Conservation (phyloP, 805 yeast genomes). For the Tetrapisispora phaffii region DNA sequence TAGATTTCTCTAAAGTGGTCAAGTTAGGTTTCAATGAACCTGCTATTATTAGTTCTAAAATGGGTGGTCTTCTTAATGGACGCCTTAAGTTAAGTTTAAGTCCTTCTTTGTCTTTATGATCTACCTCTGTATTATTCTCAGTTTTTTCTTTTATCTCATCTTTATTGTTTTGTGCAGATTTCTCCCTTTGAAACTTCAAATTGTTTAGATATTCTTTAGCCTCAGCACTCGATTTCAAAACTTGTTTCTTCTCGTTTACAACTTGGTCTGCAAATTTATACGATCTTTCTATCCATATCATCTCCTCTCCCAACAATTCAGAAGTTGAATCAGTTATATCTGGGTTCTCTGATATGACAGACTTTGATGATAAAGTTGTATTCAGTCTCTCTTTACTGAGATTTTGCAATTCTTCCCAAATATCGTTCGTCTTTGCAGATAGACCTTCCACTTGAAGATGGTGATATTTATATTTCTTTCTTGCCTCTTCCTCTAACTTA, state of each 20-base stretch:
- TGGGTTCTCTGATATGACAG: slow-evolving; percentile 3
- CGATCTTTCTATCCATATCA: slow-evolving; percentile 61
- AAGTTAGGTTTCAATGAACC: slow-evolving; percentile 66
- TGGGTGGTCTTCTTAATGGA: slow-evolving; percentile 62
- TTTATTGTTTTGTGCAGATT: slow-evolving; percentile 5
- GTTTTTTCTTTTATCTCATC: slow-evolving; percentile 6
- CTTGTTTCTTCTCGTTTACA: slow-evolving; percentile 67
- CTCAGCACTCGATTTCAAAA: slow-evolving; percentile 70
- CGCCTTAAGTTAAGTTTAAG: slow-evolving; percentile 34
- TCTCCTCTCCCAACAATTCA: slow-evolving; percentile 30
- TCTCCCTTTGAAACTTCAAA: slow-evolving; percentile 28
- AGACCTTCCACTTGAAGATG: slow-evolving; percentile 16
- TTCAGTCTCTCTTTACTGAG: slow-evolving; percentile 22
- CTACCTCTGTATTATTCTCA: slow-evolving; percentile 5
- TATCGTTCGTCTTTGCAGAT: slow-evolving; percentile 38
- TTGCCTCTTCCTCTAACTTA: slow-evolving; percentile 31
- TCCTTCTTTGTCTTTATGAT: slow-evolving; percentile 6
- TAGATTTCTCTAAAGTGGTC: slow-evolving; percentile 84
- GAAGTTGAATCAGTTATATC: slow-evolving; percentile 5
- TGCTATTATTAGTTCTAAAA: slow-evolving; percentile 65
- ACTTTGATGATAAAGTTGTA: neutral
- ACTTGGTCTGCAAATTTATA: slow-evolving; percentile 87
- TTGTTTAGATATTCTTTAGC: slow-evolving; percentile 72
- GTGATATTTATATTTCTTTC: slow-evolving; percentile 26
- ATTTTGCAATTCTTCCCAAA: slow-evolving; percentile 47